A percentile compares a stretch with the other conserved stretches of the same genome.
Evolutionary conservation across 2,329 filamentous ascomycete species (phyloP).

Genomic region (Talaromyces sp.): DNA sequence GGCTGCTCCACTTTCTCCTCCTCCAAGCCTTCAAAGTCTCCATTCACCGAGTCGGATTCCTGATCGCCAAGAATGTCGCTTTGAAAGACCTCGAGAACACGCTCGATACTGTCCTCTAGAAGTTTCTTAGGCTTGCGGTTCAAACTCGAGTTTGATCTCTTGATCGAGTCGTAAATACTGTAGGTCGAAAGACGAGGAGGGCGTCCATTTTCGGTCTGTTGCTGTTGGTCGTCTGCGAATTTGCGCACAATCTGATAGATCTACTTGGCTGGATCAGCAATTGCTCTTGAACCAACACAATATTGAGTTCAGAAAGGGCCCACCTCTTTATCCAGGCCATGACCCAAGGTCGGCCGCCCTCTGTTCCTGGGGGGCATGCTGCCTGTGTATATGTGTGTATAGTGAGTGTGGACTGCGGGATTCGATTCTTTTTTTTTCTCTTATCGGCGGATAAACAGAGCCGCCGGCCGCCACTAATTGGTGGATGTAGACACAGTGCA

Average conservation of each 20-base stretch:
- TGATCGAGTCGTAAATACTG: conserved; percentile 71
- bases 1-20: conserved; percentile 27
- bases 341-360: conserved; percentile 44
- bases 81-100: conserved; percentile 68
- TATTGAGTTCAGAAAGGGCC: background rate
- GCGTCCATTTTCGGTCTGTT: conserved; percentile 40
- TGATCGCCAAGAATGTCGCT: conserved; percentile 56
- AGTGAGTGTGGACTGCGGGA: background rate
- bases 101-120: conserved; percentile 79
- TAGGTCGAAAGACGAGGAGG: conserved; percentile 53
- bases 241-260: conserved; percentile 77
- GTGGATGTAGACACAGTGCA: background rate
- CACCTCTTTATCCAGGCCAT: conserved; percentile 60
- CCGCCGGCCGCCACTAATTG: background rate
- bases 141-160: conserved; percentile 78
- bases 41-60: conserved; percentile 45
- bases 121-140: conserved; percentile 75
- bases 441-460: conserved; percentile 1
- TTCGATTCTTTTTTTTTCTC: background rate
- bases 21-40: conserved; percentile 47
- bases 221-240: conserved; percentile 59
- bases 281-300: conserved; percentile 8
- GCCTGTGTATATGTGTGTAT: background rate
- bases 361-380: conserved; percentile 35
- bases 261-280: conserved; percentile 23